Percentiles rank a stretch among this genome's conserved stretches.
Conservation (phyloP, 2,329 filamentous ascomycete genomes). For the Thelonectria olida region DNA sequence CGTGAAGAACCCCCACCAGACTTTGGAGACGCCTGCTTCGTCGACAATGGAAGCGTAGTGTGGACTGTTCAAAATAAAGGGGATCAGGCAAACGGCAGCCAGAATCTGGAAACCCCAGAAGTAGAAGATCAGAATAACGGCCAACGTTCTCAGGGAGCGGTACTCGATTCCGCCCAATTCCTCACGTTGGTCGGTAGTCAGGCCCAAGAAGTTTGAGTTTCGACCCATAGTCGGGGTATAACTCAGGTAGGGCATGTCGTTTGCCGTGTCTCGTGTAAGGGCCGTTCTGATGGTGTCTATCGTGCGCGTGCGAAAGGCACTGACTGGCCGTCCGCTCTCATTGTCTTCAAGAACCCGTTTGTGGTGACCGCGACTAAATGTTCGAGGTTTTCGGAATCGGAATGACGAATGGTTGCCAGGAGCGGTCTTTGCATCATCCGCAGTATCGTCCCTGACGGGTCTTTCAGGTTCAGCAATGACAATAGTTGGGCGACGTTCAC, state of each 20-base stretch:
- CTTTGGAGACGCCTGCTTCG: conserved; percentile 66
- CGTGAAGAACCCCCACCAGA: conserved; percentile 95
- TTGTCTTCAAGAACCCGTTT: conserved; percentile 51
- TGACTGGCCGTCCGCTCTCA: conserved; percentile 37
- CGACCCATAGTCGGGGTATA: conserved; percentile 92
- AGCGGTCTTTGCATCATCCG: conserved; percentile 55
- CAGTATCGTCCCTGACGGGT: conserved; percentile 47
- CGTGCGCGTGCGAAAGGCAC: conserved; percentile 55
- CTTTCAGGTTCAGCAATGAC: conserved; percentile 72
- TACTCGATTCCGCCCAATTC: conserved; percentile 98
- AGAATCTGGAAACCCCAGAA: conserved; percentile 86
- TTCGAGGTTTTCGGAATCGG: conserved; percentile 54
- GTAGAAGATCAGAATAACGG: conserved; percentile 79
- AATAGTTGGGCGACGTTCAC: conserved; percentile 63
- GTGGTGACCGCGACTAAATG: conserved; percentile 47
- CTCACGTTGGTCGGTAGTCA: conserved; percentile 91
- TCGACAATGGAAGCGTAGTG: conserved; percentile 74
- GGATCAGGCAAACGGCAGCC: conserved; percentile 76
- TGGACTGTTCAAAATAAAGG: conserved; percentile 77
- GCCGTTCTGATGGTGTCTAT: conserved; percentile 67
- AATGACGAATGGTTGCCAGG: conserved; percentile 51
- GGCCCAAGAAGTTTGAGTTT: conserved; percentile 90
- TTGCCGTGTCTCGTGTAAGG: conserved; percentile 62
- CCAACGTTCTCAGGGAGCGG: conserved; percentile 86
- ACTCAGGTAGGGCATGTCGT: conserved; percentile 86